phyloP scores from a whole-genome alignment of 345 rosid genomes.

The Bruguiera parviflora region DNA sequence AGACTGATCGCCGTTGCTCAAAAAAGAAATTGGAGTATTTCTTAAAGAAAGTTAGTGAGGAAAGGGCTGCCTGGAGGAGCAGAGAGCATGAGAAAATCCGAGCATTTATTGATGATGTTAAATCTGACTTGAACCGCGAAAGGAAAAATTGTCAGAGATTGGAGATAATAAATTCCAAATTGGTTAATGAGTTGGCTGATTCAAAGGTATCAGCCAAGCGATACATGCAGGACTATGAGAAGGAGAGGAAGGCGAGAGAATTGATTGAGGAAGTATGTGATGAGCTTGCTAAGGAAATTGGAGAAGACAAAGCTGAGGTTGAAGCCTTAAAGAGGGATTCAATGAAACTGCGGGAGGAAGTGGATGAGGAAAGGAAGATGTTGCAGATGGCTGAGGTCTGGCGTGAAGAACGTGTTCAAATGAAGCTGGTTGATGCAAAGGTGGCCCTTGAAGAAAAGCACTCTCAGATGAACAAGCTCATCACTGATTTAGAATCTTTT shows the following conservation, averaged over 20 bases:
- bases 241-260: conserved; percentile 69
- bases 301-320: conserved; percentile 74
- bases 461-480: conserved; percentile 62
- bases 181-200: conserved; percentile 78
- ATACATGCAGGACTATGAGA: conserved; percentile 57
- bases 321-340: conserved; percentile 67
- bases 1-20: conserved; percentile 64
- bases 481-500: conserved; percentile 54
- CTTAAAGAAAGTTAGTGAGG: conserved; percentile 78
- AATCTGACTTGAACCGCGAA: conserved; percentile 60
- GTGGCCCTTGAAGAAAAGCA: conserved; percentile 50
- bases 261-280: conserved; percentile 86
- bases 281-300: conserved; percentile 83
- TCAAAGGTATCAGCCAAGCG: conserved; percentile 59
- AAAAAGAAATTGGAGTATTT: conserved; percentile 84
- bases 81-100: conserved; percentile 84
- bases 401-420: conserved; percentile 95
- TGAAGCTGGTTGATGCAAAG: conserved; percentile 87
- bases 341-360: conserved; percentile 62
- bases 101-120: conserved; percentile 62
- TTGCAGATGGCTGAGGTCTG: conserved; percentile 97
- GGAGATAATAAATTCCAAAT: conserved; percentile 61
- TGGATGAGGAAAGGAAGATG: conserved; percentile 85
- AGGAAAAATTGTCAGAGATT: conserved; percentile 66
- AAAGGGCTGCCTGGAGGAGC: conserved; percentile 74